Evolutionary conservation across 2,329 filamentous ascomycete genomes (phyloP).

Genomic region (Endothia cerciana): DNA sequence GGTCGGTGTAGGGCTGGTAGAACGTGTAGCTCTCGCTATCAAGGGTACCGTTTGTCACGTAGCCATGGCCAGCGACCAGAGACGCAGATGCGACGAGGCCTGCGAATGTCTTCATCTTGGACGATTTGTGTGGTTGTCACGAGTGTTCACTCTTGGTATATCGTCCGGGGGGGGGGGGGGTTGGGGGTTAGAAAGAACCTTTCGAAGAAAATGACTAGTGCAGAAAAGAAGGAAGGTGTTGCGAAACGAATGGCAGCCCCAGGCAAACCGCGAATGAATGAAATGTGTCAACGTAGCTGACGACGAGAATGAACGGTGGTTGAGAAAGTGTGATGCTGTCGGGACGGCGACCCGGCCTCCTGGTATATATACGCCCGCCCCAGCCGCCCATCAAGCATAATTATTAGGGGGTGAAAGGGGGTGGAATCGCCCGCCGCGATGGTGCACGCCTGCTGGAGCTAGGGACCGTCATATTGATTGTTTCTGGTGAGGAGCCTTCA

Average conservation of each 20-base stretch:
- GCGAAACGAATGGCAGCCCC: constrained; percentile 30
- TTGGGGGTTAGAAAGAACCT: neutral
- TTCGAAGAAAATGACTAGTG: constrained; percentile 20
- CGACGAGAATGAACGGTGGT: constrained; percentile 3
- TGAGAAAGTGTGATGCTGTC: constrained; percentile 2
- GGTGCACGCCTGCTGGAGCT: neutral
- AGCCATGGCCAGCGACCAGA: constrained; percentile 28
- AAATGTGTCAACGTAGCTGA: constrained; percentile 25
- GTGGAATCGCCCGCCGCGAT: neutral
- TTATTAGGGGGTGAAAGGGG: constrained; percentile 16
- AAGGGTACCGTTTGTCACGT: constrained; percentile 27
- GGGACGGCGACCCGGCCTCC: constrained; percentile 4
- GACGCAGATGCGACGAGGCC: constrained; percentile 23
- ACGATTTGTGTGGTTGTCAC: constrained; percentile 12
- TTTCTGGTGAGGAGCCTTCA: constrained; percentile 18
- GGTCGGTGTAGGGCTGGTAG: constrained; percentile 26
- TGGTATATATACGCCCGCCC: constrained; percentile 22
- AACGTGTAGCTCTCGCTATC: constrained; percentile 26
- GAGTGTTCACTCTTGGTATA: constrained; percentile 17
- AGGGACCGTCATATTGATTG: neutral
- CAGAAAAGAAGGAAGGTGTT: constrained; percentile 21
- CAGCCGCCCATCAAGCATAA: neutral
- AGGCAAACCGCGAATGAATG: constrained; percentile 30
- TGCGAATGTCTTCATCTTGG: constrained; percentile 31
- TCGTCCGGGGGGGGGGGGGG: neutral